A percentile compares a stretch with the other conserved stretches of the same genome.
Evolutionary conservation across 257 asterid species (phyloP).

Genomic region (Apocynum venetum): DNA sequence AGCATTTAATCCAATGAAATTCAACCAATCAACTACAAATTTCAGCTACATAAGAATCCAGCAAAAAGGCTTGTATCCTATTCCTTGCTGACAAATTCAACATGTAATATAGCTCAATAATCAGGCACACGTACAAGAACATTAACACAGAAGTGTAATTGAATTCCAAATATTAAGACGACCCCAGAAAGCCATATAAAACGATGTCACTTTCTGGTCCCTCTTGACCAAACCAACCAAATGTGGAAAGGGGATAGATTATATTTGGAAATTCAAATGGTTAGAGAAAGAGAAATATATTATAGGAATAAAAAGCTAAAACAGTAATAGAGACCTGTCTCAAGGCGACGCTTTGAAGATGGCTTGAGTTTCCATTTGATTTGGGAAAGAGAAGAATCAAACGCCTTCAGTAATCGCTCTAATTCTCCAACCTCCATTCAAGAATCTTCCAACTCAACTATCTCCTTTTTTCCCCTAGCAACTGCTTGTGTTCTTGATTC

Average conservation of each 20-base stretch:
- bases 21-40: background rate
- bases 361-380: conserved; percentile 72
- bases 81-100: background rate
- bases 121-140: too few relatives aligned
- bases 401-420: conserved; percentile 41
- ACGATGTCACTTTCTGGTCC: background rate
- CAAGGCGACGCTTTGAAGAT: conserved; percentile 72
- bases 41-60: background rate
- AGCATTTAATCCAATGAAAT: background rate
- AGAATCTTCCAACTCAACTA: background rate
- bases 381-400: conserved; percentile 52
- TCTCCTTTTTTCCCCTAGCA: background rate
- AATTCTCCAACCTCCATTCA: conserved; percentile 26
- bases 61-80: background rate
- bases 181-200: background rate
- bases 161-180: background rate
- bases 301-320: background rate
- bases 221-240: background rate
- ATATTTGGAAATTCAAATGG: background rate
- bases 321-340: conserved; percentile 39
- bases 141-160: background rate
- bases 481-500: background rate
- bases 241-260: background rate
- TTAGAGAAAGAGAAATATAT: background rate
- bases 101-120: background rate